A percentile compares a stretch with the other conserved stretches of the same genome.
phyloP scores from a whole-genome alignment of 345 rosid species.

The Kandelia obovata region DNA sequence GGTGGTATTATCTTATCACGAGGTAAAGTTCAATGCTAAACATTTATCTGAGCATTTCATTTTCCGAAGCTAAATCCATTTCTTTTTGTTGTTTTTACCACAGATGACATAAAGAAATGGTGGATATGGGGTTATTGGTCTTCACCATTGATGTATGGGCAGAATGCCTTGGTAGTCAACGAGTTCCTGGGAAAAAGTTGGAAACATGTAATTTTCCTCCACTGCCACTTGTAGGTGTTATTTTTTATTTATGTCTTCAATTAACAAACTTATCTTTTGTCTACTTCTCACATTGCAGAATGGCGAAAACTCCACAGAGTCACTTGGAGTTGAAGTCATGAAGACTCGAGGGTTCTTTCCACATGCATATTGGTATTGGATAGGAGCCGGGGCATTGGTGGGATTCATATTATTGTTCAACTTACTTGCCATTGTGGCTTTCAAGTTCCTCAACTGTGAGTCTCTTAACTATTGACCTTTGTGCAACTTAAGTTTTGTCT shows the following conservation, averaged over 20 bases:
- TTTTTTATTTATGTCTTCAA: neutral
- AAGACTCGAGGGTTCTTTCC: constrained; percentile 46
- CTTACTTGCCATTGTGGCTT: constrained; percentile 33
- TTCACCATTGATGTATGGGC: constrained; percentile 82
- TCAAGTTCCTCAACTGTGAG: constrained; percentile 58
- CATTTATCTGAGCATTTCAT: neutral
- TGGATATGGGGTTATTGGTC: constrained; percentile 89
- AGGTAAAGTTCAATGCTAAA: constrained; percentile 29
- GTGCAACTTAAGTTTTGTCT: neutral
- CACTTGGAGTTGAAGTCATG: constrained; percentile 47
- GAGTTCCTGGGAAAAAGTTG: constrained; percentile 78
- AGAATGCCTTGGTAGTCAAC: constrained; percentile 57
- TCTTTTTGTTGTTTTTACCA: neutral
- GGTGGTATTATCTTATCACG: constrained; percentile 63
- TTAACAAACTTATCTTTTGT: neutral
- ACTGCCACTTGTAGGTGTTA: neutral
- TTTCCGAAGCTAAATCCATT: neutral
- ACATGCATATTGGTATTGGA: constrained; percentile 66
- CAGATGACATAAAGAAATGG: constrained; percentile 77
- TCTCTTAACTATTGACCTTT: neutral
- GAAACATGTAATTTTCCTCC: constrained; percentile 32
- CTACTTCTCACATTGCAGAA: constrained; percentile 11
- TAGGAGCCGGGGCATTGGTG: constrained; percentile 48
- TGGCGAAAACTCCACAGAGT: constrained; percentile 23
- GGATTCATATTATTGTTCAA: constrained; percentile 41